Conservation (phyloP, 2,329 filamentous ascomycete genomes). For the Penicillium sp. region DNA sequence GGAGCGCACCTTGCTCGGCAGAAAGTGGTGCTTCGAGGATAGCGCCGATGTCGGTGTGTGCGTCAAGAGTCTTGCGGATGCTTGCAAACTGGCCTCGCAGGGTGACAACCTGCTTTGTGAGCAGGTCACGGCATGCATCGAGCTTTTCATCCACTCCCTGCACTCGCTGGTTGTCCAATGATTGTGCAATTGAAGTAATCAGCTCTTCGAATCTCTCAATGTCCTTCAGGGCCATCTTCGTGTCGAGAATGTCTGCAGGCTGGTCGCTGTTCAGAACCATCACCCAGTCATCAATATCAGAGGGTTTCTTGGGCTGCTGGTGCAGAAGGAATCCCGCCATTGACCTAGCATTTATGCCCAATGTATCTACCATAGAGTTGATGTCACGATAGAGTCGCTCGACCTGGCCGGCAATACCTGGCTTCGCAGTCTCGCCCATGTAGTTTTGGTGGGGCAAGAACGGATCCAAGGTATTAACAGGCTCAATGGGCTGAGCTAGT, state of each 20-base stretch:
- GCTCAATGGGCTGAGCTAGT: slow-evolving; percentile 42
- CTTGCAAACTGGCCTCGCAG: slow-evolving; percentile 75
- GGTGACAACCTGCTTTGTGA: slow-evolving; percentile 64
- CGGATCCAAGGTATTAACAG: slow-evolving; percentile 45
- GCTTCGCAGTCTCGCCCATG: slow-evolving; percentile 42
- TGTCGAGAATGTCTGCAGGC: slow-evolving; percentile 65
- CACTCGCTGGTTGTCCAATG: slow-evolving; percentile 66
- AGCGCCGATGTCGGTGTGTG: slow-evolving; percentile 66
- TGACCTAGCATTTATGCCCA: slow-evolving; percentile 79
- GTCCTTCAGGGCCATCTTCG: slow-evolving; percentile 72
- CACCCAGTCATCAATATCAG: slow-evolving; percentile 50
- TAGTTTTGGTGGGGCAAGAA: slow-evolving; percentile 50
- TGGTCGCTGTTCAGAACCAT: slow-evolving; percentile 46
- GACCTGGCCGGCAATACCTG: slow-evolving; percentile 49
- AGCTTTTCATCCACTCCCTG: slow-evolving; percentile 67
- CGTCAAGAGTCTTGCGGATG: slow-evolving; percentile 70
- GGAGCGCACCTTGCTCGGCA: slow-evolving; percentile 77
- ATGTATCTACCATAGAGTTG: slow-evolving; percentile 83
- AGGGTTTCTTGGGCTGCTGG: slow-evolving; percentile 44
- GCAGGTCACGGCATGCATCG: slow-evolving; percentile 63
- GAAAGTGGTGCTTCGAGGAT: slow-evolving; percentile 72
- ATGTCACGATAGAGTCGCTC: slow-evolving; percentile 51
- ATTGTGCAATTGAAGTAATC: slow-evolving; percentile 61
- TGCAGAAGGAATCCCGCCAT: slow-evolving; percentile 55
- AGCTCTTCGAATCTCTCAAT: slow-evolving; percentile 65